Evolutionary conservation across 176 grass and related monocot genomes (phyloP), one percentile per base, ranked within the genome.

Genomic region (Neostapfia colusana): DNA sequence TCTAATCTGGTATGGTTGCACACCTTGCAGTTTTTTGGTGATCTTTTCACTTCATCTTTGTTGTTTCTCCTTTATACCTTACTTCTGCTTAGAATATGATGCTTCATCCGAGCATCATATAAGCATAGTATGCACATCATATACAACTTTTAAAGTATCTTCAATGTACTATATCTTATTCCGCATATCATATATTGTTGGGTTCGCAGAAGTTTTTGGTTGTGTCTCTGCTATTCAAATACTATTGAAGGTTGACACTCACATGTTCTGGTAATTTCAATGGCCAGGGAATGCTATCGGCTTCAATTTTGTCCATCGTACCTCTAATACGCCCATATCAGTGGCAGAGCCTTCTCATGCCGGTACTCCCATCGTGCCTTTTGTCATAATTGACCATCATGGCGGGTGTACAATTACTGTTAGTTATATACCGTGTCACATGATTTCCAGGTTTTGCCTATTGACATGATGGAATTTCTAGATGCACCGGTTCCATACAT

Each of bases 401-500:
- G 31, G 8, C 14, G 60, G 46, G 6, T 78, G 17, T 7, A 11
- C 61, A 17, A 71, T 86, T 53, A 59, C 31, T 69, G 4, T 69
- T 69, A 60, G 42, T 88, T 54, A 37, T 82, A 26, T 56, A 48
- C 35, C 70, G 18, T 57, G 65, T 5, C 68, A 48, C 60, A 40
- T 79, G 23, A 41, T 81, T 45, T 90, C 18, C 73, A 99, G 96
- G 83, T 99, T 90, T 90, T 99, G 77, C 96, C 96, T 60, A 73
- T 81, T 75, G 89, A 99, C 78, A 99, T 99, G 83, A 66, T 95
- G 80, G 96, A 99, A 60, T 99, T 99, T 89, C 77, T 99, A 43
- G 96, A 99, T 83, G 96, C 96, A 25, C 96, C 96, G 73, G 96
- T 99, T 89, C 96, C 96, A 56, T 99, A 88, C 66, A 89, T 99